Conservation (phyloP, 2,329 filamentous ascomycete genomes). For the Aureobasidium sp. region DNA sequence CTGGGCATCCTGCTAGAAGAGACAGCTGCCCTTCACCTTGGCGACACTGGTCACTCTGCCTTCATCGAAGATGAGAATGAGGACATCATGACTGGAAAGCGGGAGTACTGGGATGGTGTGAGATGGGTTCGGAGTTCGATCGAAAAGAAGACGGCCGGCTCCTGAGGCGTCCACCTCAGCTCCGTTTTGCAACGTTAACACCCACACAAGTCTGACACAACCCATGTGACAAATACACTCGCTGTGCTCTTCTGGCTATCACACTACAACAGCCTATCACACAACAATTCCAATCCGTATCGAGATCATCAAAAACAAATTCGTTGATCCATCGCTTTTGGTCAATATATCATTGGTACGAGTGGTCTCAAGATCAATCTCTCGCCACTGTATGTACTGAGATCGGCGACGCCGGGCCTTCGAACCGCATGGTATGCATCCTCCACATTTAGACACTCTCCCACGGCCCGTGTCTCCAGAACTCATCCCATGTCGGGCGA, state of each 20-base stretch:
- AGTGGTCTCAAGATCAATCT: slow-evolving; percentile 1
- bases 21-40: slow-evolving; percentile 51
- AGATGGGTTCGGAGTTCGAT: slow-evolving; percentile 2
- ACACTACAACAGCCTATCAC: neutral
- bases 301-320: neutral
- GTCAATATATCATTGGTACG: neutral
- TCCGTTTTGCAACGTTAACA: neutral
- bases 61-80: slow-evolving; percentile 52
- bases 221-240: slow-evolving; percentile 5
- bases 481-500: neutral
- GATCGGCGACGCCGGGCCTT: neutral
- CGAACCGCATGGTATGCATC: neutral
- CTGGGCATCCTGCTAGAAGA: slow-evolving; percentile 71
- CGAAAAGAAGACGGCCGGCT: neutral
- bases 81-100: slow-evolving; percentile 9
- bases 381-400: neutral
- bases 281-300: neutral
- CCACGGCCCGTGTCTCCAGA: neutral
- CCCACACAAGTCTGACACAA: neutral
- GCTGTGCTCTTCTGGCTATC: neutral
- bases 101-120: slow-evolving; percentile 11
- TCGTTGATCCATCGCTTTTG: neutral
- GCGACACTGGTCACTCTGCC: slow-evolving; percentile 58
- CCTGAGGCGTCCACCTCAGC: neutral
- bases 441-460: neutral